phyloP scores from a whole-genome alignment of 805 yeast species.

The Ogataea corticis region DNA sequence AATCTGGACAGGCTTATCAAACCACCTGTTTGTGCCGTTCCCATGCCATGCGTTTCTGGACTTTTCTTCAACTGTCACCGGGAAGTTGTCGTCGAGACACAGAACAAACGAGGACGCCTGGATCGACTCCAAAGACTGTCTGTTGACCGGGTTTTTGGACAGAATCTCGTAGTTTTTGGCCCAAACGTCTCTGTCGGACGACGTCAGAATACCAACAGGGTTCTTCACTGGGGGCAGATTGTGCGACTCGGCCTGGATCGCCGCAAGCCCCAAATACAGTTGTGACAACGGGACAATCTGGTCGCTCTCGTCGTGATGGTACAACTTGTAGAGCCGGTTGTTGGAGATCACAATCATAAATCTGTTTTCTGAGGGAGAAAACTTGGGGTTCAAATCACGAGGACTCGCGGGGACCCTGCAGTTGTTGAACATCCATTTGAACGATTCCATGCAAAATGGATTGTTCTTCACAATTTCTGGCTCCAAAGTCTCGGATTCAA shows the following conservation, averaged over 20 bases:
- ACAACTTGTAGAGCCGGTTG: conserved; percentile 78
- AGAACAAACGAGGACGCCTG: conserved; percentile 78
- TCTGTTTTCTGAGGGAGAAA: conserved; percentile 49
- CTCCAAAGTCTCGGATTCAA: conserved; percentile 72
- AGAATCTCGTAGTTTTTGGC: conserved; percentile 58
- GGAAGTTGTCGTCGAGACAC: conserved; percentile 71
- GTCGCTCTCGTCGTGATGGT: conserved; percentile 52
- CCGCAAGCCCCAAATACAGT: conserved; percentile 58
- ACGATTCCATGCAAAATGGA: conserved; percentile 95
- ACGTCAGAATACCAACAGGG: conserved; percentile 77
- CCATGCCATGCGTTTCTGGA: conserved; percentile 93
- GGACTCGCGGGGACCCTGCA: conserved; percentile 71
- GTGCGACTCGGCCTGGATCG: conserved; percentile 45
- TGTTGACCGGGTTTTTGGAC: conserved; percentile 59
- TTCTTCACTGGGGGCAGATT: conserved; percentile 40
- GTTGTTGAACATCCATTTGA: conserved; percentile 87
- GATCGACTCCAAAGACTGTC: conserved; percentile 61
- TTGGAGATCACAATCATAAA: conserved; percentile 72
- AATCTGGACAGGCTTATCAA: conserved; percentile 88
- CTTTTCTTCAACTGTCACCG: conserved; percentile 79
- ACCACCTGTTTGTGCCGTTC: conserved; percentile 87
- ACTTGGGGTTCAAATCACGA: conserved; percentile 60
- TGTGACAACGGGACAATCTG: conserved; percentile 45
- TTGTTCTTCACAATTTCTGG: conserved; percentile 73
- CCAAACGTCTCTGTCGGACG: conserved; percentile 86